Evolutionary conservation across 148 eudicot species (phyloP).

Genomic region (Agrostemma githago): DNA sequence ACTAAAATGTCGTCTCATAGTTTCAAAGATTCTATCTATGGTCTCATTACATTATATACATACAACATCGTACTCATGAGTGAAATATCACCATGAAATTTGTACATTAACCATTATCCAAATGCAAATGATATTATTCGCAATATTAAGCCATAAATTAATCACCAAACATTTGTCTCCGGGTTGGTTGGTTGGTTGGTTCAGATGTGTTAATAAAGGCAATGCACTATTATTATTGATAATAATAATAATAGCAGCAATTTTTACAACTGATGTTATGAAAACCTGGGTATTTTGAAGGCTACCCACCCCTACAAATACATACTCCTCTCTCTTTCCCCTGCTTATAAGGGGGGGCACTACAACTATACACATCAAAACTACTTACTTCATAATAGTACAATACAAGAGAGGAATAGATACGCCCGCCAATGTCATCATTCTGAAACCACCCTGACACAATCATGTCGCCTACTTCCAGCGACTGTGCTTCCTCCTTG

Average conservation of each 20-base stretch:
- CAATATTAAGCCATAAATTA: neutral
- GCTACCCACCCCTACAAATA: slow-evolving; percentile 26
- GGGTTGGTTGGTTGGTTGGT: too few species aligned
- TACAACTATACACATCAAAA: slow-evolving; percentile 46
- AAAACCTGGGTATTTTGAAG: slow-evolving; percentile 32
- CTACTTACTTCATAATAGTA: slow-evolving; percentile 28
- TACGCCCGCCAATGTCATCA: slow-evolving; percentile 9
- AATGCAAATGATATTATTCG: neutral
- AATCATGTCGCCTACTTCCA: slow-evolving; percentile 17
- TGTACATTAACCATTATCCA: too few species aligned
- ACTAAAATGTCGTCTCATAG: too few species aligned
- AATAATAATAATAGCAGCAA: slow-evolving; percentile 20
- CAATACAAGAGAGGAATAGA: slow-evolving; percentile 25
- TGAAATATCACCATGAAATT: too few species aligned
- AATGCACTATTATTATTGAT: slow-evolving; percentile 20
- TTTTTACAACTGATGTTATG: slow-evolving; percentile 14
- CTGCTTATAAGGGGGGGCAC: slow-evolving; percentile 16
- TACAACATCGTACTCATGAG: too few species aligned
- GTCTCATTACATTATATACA: too few species aligned
- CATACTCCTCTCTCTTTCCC: slow-evolving; percentile 20
- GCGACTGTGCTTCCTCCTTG: slow-evolving; percentile 22
- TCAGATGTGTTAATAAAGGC: neutral
- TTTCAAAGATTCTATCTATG: too few species aligned
- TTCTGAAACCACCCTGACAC: slow-evolving; percentile 12
- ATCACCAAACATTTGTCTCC: too few species aligned